Conservation (phyloP, 2,329 filamentous ascomycete species). For the Colletotrichum tamarilloi region DNA sequence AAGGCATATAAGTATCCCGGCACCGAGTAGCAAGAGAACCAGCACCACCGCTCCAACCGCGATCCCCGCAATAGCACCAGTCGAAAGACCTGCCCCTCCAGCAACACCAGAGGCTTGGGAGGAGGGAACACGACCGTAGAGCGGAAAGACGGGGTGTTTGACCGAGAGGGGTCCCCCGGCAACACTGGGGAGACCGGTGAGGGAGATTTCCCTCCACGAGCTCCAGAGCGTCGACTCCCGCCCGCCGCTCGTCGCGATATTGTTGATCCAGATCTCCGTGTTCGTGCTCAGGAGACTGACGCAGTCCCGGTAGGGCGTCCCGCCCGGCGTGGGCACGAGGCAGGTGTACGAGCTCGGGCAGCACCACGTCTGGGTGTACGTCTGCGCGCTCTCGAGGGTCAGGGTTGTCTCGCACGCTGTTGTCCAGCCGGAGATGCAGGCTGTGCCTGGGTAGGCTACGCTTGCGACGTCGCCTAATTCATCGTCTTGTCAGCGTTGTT, state of each 20-base stretch:
- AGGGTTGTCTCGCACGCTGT: conserved; percentile 11
- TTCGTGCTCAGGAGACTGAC: conserved; percentile 9
- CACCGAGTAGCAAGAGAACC: background rate
- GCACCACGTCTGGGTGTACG: conserved; percentile 16
- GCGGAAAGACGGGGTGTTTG: conserved; percentile 12
- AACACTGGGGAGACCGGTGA: background rate
- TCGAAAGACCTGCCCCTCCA: background rate
- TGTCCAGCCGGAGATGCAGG: conserved; percentile 23
- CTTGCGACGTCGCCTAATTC: conserved; percentile 2
- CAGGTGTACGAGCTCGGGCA: conserved; percentile 11
- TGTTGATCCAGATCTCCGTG: conserved; percentile 15
- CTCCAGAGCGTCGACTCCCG: background rate
- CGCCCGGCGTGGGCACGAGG: background rate
- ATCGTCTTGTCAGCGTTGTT: background rate
- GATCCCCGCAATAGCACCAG: conserved; percentile 5
- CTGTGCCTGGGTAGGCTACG: conserved; percentile 22
- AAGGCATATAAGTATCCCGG: background rate
- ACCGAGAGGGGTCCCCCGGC: background rate
- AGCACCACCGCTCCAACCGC: background rate
- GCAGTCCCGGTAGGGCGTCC: background rate
- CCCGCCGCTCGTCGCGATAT: background rate
- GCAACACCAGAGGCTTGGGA: background rate
- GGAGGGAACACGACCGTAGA: background rate
- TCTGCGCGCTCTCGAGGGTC: background rate
- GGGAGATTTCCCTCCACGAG: conserved; percentile 1